phyloP scores from a whole-genome alignment of 495 filamentous ascomycete genomes.

The Penicillium fimorum region DNA sequence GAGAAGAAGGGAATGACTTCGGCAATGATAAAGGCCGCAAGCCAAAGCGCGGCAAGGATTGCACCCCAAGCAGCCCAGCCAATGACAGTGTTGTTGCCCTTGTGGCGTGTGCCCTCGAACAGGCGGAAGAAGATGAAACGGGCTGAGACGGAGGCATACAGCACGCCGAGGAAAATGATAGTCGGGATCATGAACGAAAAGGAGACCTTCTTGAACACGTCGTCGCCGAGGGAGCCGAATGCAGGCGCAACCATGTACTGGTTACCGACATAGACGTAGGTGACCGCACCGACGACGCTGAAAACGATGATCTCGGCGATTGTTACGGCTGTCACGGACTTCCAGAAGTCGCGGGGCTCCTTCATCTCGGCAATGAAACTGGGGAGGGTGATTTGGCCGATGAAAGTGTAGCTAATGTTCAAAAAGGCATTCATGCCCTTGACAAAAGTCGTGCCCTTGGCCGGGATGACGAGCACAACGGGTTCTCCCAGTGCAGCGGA shows the following conservation, averaged over 20 bases:
- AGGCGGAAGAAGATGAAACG: conserved; percentile 86
- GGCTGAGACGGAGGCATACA: conserved; percentile 84
- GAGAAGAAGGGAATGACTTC: conserved; percentile 92
- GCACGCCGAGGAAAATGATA: conserved; percentile 81
- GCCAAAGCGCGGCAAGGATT: conserved; percentile 73
- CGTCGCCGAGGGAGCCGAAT: conserved; percentile 73
- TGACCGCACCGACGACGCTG: conserved; percentile 67
- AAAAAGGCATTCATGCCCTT: conserved; percentile 77
- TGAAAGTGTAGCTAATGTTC: conserved; percentile 91
- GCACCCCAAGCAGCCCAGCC: conserved; percentile 76
- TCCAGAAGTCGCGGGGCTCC: conserved; percentile 82
- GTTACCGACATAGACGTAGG: conserved; percentile 80
- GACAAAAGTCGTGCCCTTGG: conserved; percentile 74
- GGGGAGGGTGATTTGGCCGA: conserved; percentile 87
- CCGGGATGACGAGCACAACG: conserved; percentile 61
- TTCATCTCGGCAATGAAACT: conserved; percentile 93
- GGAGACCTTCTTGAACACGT: conserved; percentile 72
- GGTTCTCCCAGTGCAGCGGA: conserved; percentile 56
- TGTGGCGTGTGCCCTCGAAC: conserved; percentile 73
- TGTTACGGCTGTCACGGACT: conserved; percentile 83
- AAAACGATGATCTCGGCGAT: conserved; percentile 83
- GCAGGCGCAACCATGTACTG: conserved; percentile 80
- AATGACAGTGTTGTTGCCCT: conserved; percentile 72
- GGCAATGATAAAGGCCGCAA: conserved; percentile 77
- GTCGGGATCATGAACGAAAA: conserved; percentile 95